A percentile compares a stretch with the other conserved stretches of the same genome.
These are phyloP conservation scores for Piedraia hortae DNA, from an alignment of 2,329 filamentous ascomycete genomes.

Conservation along the genomic window DNA sequence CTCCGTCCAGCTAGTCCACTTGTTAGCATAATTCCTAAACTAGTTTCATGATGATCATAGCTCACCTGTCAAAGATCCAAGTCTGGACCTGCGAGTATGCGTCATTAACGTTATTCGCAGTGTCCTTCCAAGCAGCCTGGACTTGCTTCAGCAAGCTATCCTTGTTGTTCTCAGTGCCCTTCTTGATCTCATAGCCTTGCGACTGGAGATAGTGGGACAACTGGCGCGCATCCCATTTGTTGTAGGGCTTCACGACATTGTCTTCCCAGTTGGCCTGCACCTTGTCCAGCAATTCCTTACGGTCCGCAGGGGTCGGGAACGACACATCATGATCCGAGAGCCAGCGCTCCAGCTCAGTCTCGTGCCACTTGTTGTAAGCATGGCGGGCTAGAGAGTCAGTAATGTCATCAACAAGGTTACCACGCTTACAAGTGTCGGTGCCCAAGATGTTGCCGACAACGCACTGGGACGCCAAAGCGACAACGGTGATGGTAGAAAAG, in stretches of 20 bases:
- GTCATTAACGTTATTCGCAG: constrained; percentile 45
- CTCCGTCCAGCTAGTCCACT: constrained; percentile 48
- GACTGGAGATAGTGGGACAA: constrained; percentile 38
- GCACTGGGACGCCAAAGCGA: constrained; percentile 37
- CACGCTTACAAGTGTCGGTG: constrained; percentile 41
- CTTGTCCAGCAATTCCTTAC: constrained; percentile 79
- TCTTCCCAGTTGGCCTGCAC: constrained; percentile 73
- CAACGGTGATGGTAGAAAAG: constrained; percentile 37
- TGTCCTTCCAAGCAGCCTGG: constrained; percentile 49
- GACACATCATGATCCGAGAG: constrained; percentile 76
- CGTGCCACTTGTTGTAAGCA: constrained; percentile 98
- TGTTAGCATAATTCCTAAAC: constrained; percentile 12
- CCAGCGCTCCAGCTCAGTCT: constrained; percentile 94
- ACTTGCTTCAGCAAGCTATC: constrained; percentile 42
- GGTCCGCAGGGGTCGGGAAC: constrained; percentile 69
- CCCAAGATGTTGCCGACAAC: constrained; percentile 61
- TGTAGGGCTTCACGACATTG: constrained; percentile 48
- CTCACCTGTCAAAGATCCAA: constrained; percentile 70
- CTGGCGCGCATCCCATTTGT: constrained; percentile 43
- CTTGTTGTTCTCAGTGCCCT: constrained; percentile 37
- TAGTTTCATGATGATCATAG: background rate
- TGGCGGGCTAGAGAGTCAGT: constrained; percentile 7
- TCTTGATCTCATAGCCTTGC: constrained; percentile 43
- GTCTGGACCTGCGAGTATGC: constrained; percentile 49
- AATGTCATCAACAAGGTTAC: constrained; percentile 4